These are phyloP conservation scores for Chaetomium sp. DNA, from an alignment of 2,329 filamentous ascomycete species.

Conservation along the genomic window DNA sequence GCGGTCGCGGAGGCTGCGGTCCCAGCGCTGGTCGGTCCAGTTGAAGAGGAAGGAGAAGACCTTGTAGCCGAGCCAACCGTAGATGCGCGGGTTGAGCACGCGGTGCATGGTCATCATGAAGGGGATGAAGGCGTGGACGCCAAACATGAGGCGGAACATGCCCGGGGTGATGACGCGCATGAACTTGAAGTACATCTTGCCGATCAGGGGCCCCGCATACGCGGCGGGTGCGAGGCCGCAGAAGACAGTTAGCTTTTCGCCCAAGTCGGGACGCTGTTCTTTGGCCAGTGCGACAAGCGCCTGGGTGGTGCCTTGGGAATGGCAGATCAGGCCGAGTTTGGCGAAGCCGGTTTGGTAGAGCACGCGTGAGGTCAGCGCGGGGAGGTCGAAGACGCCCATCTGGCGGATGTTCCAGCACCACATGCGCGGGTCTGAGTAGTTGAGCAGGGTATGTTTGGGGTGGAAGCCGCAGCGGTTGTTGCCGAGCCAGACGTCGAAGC, in stretches of 20 bases:
- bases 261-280: constrained; percentile 79
- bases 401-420: constrained; percentile 96
- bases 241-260: constrained; percentile 77
- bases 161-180: constrained; percentile 72
- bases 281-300: constrained; percentile 83
- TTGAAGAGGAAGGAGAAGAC: constrained; percentile 87
- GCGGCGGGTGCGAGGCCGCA: constrained; percentile 86
- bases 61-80: constrained; percentile 76
- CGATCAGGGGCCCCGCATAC: constrained; percentile 80
- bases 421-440: constrained; percentile 76
- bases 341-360: constrained; percentile 75
- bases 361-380: constrained; percentile 73
- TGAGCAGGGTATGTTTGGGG: constrained; percentile 66
- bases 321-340: constrained; percentile 75
- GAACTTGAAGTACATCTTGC: constrained; percentile 86
- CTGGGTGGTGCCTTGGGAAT: constrained; percentile 88
- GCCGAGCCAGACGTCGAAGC: constrained; percentile 92
- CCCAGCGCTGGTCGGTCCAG: constrained; percentile 83
- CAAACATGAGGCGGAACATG: constrained; percentile 77
- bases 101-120: constrained; percentile 83
- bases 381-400: constrained; percentile 84
- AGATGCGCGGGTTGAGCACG: constrained; percentile 58
- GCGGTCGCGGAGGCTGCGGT: constrained; percentile 66
- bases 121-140: constrained; percentile 88
- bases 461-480: constrained; percentile 86